These are phyloP conservation scores for Ceratocystis cacaofunesta DNA, from an alignment of 2,329 filamentous ascomycete species.

Conservation along the genomic window DNA sequence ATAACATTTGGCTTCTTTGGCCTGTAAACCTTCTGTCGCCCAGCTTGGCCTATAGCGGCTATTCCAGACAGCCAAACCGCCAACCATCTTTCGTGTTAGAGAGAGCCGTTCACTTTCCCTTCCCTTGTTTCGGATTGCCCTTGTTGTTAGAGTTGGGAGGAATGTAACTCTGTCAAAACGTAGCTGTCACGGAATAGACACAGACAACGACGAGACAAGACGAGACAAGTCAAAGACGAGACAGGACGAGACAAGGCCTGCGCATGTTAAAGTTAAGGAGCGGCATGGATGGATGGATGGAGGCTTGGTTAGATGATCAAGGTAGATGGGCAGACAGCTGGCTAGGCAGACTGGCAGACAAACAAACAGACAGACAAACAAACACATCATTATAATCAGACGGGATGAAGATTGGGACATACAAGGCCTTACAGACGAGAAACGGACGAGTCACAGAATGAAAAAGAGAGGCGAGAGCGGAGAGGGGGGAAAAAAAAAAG, in stretches of 20 bases:
- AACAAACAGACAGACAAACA: background rate
- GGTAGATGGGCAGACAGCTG: background rate
- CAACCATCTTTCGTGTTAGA: background rate
- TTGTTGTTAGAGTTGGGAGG: conserved; percentile 2
- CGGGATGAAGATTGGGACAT: background rate
- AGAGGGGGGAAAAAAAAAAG: no score
- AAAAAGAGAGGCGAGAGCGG: background rate
- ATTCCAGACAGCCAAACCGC: background rate
- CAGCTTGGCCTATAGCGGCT: no score
- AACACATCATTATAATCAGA: background rate
- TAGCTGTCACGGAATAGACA: conserved; percentile 3
- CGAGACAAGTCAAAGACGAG: background rate
- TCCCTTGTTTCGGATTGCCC: background rate
- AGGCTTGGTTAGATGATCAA: background rate
- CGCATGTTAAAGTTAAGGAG: background rate
- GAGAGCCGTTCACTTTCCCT: background rate
- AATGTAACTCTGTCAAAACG: conserved; percentile 6
- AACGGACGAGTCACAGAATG: background rate
- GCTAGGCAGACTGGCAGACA: background rate
- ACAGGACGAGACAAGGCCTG: background rate
- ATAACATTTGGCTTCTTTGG: background rate
- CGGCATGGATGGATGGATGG: background rate
- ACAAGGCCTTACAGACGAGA: background rate
- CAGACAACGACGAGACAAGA: conserved; percentile 1
- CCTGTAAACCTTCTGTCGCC: background rate